Evolutionary conservation across 805 yeast species (phyloP), one percentile per base, ranked within the genome.

Genomic region (Pichia gijzeniarum): DNA sequence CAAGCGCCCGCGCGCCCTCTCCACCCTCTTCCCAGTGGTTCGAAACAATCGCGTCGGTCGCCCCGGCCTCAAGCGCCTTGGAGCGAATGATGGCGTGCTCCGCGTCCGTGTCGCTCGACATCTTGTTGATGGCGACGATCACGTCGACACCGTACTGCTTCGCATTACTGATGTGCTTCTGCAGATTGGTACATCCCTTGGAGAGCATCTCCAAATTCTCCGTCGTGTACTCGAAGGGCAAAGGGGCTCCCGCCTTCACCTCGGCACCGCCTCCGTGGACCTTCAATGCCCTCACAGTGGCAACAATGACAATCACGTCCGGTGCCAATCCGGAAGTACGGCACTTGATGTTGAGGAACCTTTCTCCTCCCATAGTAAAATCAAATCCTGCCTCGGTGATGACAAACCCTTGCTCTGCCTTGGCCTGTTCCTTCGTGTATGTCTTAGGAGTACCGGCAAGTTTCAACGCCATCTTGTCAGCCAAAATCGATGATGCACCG

Each of bases 291-390:
- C 97, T 76, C 3, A 91, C 93, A 30, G 98, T 91, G 33, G 97
- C 96, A 48, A 91, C 98, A 57, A 91, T 78, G 37, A 91, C 95
- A 45, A 91, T 91, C 34, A 85, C 85, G 63, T 90, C 95, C 33
- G 98, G 98, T 34, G 73, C 69, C 48, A 85, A 73, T 4, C 96
- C 96, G 34, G 95, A 84, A 17, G 95, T 76, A 64, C 98, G 82
- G 67, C 97, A 89, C 71, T 91, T 91, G 66, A 91, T 91, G 72
- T 91, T 88, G 68, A 91, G 78, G 70, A 91, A 91, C 60, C 98
- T 78, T 72, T 91, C 99, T 56, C 98, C 98, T 54, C 99, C 99
- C 98, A 91, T 91, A 40, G 97, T 91, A 73, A 93, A 91, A 68
- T 91, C 98, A 69, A 91, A 91, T 43, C 99, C 99, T 34, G 98